phyloP scores from a whole-genome alignment of 2,329 filamentous ascomycete species.

The Ceratocystis variospora region DNA sequence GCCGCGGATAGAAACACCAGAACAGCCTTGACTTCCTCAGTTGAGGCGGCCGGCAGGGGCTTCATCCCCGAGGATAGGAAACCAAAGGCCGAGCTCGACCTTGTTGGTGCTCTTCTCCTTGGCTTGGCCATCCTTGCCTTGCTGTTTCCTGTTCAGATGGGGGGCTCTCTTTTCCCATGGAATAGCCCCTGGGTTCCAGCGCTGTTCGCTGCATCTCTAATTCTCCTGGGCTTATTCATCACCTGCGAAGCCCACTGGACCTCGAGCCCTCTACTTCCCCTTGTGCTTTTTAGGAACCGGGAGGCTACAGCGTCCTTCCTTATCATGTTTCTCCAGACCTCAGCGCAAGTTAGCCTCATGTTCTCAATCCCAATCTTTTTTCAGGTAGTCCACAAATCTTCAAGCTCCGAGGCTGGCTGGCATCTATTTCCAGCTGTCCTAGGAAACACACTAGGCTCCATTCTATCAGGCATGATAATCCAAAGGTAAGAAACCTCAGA shows the following conservation, averaged over 20 bases:
- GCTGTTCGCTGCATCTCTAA: constrained; percentile 30
- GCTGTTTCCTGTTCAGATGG: constrained; percentile 40
- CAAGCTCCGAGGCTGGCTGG: constrained; percentile 42
- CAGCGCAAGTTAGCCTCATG: constrained; percentile 41
- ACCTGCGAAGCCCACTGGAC: constrained; percentile 35
- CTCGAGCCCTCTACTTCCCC: constrained; percentile 44
- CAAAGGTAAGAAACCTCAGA: constrained; percentile 27
- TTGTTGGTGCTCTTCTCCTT: constrained; percentile 42
- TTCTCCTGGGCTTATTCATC: constrained; percentile 34
- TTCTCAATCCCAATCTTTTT: constrained; percentile 57
- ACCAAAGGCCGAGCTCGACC: constrained; percentile 31
- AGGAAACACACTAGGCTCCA: constrained; percentile 51
- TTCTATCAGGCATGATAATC: constrained; percentile 46
- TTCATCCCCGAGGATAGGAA: background rate
- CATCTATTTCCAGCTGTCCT: constrained; percentile 54
- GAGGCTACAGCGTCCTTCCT: constrained; percentile 41
- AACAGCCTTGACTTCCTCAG: background rate
- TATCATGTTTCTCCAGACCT: constrained; percentile 39
- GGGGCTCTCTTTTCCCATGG: constrained; percentile 44
- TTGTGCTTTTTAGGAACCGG: constrained; percentile 37
- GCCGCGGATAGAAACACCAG: background rate
- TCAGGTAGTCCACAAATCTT: constrained; percentile 44
- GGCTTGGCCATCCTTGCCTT: constrained; percentile 45
- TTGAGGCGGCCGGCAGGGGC: background rate
- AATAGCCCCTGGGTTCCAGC: constrained; percentile 34